These are phyloP conservation scores for Colletotrichum liriopes DNA, from an alignment of 2,329 filamentous ascomycete genomes.

Conservation along the genomic window DNA sequence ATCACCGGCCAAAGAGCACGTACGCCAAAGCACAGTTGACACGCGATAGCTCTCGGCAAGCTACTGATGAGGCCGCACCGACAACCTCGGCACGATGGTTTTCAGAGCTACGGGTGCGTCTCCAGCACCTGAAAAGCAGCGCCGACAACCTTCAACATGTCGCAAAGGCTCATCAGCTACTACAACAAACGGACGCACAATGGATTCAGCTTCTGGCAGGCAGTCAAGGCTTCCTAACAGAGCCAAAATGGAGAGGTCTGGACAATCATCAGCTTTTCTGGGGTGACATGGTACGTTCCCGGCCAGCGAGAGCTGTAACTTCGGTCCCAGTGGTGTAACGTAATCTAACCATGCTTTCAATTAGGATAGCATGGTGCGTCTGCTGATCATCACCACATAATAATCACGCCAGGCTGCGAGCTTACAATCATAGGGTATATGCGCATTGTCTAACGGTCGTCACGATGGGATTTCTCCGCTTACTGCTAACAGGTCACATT, in stretches of 20 bases:
- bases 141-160: neutral
- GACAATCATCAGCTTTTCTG: slow-evolving; percentile 1
- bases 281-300: neutral
- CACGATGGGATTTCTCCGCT: neutral
- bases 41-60: neutral
- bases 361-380: neutral
- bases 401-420: neutral
- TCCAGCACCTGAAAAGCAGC: neutral
- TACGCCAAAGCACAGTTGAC: slow-evolving; percentile 2
- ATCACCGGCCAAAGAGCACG: neutral
- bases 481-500: neutral
- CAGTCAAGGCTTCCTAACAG: neutral
- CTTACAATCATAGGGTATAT: neutral
- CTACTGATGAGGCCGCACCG: neutral
- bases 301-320: neutral
- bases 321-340: neutral
- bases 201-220: neutral
- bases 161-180: neutral
- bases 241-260: neutral
- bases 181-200: neutral
- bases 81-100: neutral
- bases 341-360: neutral
- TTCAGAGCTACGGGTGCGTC: neutral
- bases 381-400: too few relatives aligned
- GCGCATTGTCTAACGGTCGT: neutral